These are phyloP conservation scores for Candida patagonica DNA, from an alignment of 805 yeast species.

Conservation along the genomic window DNA sequence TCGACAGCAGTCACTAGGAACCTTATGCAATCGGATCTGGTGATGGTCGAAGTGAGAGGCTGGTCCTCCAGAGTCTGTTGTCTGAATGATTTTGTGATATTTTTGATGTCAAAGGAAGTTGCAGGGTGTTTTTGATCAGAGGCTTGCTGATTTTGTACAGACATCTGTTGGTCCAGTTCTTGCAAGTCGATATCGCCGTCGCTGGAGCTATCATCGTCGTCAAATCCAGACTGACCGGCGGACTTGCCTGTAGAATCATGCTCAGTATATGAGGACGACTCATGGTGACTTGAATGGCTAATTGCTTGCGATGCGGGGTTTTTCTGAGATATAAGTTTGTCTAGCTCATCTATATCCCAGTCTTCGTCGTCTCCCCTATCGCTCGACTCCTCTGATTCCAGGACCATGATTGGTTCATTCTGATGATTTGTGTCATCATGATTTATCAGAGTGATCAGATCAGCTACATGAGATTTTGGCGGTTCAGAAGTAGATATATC, in stretches of 20 bases:
- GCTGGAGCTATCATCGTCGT: conserved; percentile 4
- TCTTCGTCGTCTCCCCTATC: conserved; percentile 5
- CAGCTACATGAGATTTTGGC: conserved; percentile 1
- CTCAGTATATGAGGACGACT: neutral
- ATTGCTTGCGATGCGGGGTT: neutral
- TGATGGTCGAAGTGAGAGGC: conserved; percentile 8
- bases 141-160: neutral
- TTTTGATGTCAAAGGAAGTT: neutral
- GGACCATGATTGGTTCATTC: neutral
- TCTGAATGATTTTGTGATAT: neutral
- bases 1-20: conserved; percentile 8
- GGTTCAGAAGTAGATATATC: too few species aligned
- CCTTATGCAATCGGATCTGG: conserved; percentile 13
- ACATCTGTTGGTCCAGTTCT: conserved; percentile 6
- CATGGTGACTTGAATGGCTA: neutral
- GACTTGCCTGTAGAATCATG: neutral
- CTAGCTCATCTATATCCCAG: conserved; percentile 7
- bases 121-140: neutral
- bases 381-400: neutral
- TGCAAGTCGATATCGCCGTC: conserved; percentile 8
- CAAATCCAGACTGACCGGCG: conserved; percentile 1
- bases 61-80: neutral
- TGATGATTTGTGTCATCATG: neutral
- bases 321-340: conserved; percentile 1
- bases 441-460: conserved; percentile 3